Base-by-base conservation (phyloP, 2,329 filamentous ascomycete genomes). In the Tricladium varicosporioides region DNA sequence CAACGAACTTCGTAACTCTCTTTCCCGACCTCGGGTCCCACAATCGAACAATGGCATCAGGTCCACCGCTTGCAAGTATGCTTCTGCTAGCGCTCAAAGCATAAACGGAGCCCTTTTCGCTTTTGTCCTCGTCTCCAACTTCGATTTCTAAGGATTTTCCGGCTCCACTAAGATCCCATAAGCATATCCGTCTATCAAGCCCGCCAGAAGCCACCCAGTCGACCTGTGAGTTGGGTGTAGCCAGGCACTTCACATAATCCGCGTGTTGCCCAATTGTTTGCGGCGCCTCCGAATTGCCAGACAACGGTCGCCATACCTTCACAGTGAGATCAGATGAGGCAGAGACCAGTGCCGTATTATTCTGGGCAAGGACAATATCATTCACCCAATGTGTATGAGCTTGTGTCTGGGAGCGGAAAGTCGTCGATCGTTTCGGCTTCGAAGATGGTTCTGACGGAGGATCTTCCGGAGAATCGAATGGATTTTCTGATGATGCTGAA, bases 231-330 rank as follows among this genome's bases (percentile, higher is more conserved):
- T 83, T 80, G 45, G 93, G 91, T 7, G 90, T 89, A 15, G 92
- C 91, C 40, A 99, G 82, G 65, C 91, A 92, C 75, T 97, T 99
- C 70, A 96, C 92, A 70, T 97, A 99, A 78, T 99, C 94, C 67
- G 87, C 88, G 73, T 99, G 94, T 67, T 93, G 86, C 62, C 94
- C 94, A 69, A 99, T 93, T 44, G 90, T 91, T 62, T 84, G 81
- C 5, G 90, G 87, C 9, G 87, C 84, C 50, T 87, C 80, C 19
- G 76, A 75, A 48, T 84, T 82, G 55, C 83, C 77, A 48, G 83
- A 83, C 60, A 85, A 78, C 5, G 93, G 93, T 55, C 92, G 84
- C 94, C 87, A 91, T 66, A 89, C 72, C 70, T 87, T 86, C 59
- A 91, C 87, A 5, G 86, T 88, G 60, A 88, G 82, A 72, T 91